Conservation (phyloP, 495 filamentous ascomycete genomes). For the Podospora didyma region DNA sequence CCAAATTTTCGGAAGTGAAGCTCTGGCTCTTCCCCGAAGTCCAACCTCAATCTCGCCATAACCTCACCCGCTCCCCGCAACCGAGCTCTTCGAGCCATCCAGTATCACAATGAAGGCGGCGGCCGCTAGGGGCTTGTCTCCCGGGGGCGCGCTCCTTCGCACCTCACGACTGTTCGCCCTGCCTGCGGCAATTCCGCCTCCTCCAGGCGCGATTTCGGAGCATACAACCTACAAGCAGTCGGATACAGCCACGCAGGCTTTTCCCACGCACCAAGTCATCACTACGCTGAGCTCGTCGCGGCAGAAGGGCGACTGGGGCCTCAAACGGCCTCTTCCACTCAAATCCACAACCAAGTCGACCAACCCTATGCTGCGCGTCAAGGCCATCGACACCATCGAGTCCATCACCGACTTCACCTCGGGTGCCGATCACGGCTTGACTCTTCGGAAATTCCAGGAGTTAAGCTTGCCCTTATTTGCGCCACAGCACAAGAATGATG, state of each 20-base stretch:
- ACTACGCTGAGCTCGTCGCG: conserved; percentile 75
- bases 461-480: conserved; percentile 48
- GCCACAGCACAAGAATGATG: too few species aligned
- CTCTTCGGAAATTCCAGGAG: conserved; percentile 84
- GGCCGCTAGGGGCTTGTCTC: conserved; percentile 43
- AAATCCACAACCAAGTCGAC: conserved; percentile 67
- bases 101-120: conserved; percentile 19
- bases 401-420: conserved; percentile 89
- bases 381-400: conserved; percentile 77
- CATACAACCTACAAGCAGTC: conserved; percentile 44
- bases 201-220: conserved; percentile 16
- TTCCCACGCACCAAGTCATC: conserved; percentile 82
- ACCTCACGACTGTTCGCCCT: conserved; percentile 57
- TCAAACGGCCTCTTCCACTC: conserved; percentile 80
- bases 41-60: neutral
- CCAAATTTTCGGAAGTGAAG: neutral
- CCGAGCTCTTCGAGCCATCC: conserved; percentile 1
- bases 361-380: conserved; percentile 66
- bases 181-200: conserved; percentile 46
- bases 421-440: conserved; percentile 75
- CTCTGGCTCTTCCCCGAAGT: too few species aligned
- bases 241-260: conserved; percentile 65
- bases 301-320: conserved; percentile 82
- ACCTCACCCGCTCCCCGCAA: neutral
- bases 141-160: conserved; percentile 56